phyloP scores from a whole-genome alignment of 176 grass and related monocot genomes.

The Panicum miliaceum region DNA sequence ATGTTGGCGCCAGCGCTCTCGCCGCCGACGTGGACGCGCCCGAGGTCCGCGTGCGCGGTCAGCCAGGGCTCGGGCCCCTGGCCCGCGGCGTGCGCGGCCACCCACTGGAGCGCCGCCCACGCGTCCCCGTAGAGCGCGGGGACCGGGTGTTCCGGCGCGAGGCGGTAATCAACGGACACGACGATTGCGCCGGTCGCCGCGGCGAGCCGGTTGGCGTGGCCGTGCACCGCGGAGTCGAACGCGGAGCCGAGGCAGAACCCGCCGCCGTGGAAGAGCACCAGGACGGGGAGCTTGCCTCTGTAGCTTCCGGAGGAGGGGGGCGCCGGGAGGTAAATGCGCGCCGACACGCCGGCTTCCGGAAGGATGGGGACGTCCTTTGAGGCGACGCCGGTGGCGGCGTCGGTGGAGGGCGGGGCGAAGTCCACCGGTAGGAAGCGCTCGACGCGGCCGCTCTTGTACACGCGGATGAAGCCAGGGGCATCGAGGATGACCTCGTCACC shows the following conservation, averaged over 20 bases:
- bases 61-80: constrained; percentile 57
- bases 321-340: constrained; percentile 60
- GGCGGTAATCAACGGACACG: constrained; percentile 67
- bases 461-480: constrained; percentile 59
- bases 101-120: constrained; percentile 64
- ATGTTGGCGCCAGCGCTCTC: constrained; percentile 83
- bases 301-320: not conserved
- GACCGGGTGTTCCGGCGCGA: constrained; percentile 66
- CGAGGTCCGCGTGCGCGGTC: constrained; percentile 59
- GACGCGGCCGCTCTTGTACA: constrained; percentile 69
- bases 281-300: constrained; percentile 44
- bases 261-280: constrained; percentile 67
- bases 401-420: constrained; percentile 49
- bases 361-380: constrained; percentile 51
- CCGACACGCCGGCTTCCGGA: constrained; percentile 18
- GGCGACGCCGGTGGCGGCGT: constrained; percentile 51
- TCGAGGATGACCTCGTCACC: constrained; percentile 56
- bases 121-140: constrained; percentile 61
- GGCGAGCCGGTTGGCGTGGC: constrained; percentile 55
- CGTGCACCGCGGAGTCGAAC: constrained; percentile 51
- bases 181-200: constrained; percentile 43
- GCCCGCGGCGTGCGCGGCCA: constrained; percentile 50
- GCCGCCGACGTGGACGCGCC: constrained; percentile 62
- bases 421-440: constrained; percentile 58
- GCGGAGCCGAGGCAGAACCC: constrained; percentile 74